Base-by-base conservation (phyloP, 225 moss, liverwort and hornwort genomes). In the Ulota crispa region DNA sequence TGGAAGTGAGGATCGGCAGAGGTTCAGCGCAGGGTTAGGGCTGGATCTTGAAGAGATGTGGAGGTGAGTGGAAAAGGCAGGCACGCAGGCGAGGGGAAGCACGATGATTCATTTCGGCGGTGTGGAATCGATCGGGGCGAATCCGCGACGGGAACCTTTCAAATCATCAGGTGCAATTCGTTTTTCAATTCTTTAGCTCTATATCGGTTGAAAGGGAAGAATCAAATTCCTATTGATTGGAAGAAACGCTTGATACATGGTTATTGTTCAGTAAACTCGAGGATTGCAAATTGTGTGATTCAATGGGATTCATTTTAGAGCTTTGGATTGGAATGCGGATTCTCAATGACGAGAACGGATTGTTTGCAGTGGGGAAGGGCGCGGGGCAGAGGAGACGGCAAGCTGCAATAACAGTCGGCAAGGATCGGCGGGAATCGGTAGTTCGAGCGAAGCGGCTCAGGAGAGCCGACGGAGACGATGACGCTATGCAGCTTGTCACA, bases 401-500 rank as follows among this genome's bases (percentile, higher is more conserved):
- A 60, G 94, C 93, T 71, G 95, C 97, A 76, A 88, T 91, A n/a
- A 92, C 88, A 64, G 78, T 98, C 41, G 94, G 97, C 20, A 98
- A 94, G 87, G 97, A 98, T 83, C 89, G 97, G 72, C 91, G 97
- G 71, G 97, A 94, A 80, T 95, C 94, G 54, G 88, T 98, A n/a
- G 93, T 98, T 15, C 85, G 95, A 76, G 93, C 93, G 43, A 98
- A 98, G 88, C 91, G 97, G 24, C 71, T 95, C 75, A 87, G 97
- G 68, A 92, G 94, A 83, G 95, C 84, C 47, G 95, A 94, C 73
- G 93, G 82, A 21, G 89, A 70, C 18, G 71, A 79, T 42, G 75
- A 70, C 47, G 79, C 64, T 62, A 80, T 88, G 85, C 88, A 88
- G 75, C 79, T 91, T 50, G 86, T 59, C 26, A 86, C 86, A 9